Evolutionary conservation across 2,329 filamentous ascomycete genomes (phyloP).

Genomic region (Alternaria angustiovoidea): DNA sequence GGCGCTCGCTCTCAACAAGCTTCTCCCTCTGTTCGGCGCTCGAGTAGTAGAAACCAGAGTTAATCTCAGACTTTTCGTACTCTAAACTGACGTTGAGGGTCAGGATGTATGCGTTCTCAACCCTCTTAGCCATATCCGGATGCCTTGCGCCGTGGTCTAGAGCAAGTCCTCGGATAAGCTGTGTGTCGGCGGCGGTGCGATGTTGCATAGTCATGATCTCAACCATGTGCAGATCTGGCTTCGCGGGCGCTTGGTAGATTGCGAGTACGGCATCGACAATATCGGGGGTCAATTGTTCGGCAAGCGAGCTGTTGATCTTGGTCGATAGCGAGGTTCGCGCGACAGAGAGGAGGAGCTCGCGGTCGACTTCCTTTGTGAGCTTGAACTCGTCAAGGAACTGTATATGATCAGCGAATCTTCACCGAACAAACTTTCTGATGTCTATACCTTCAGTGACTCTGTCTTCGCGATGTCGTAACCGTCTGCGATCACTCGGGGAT

Average conservation of each 20-base stretch:
- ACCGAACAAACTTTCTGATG: not conserved
- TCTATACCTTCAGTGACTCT: conserved; percentile 80
- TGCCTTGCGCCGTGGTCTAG: conserved; percentile 95
- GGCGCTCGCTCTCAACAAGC: conserved; percentile 94
- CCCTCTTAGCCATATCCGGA: conserved; percentile 96
- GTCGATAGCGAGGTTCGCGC: conserved; percentile 94
- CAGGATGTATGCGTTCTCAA: conserved; percentile 94
- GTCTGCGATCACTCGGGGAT: conserved; percentile 95
- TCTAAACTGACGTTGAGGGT: conserved; percentile 96
- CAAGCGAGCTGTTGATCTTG: conserved; percentile 89
- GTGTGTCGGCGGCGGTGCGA: conserved; percentile 92
- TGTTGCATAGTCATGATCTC: conserved; percentile 99
- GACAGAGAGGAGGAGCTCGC: conserved; percentile 91
- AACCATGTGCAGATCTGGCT: conserved; percentile 98
- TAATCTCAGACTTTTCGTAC: conserved; percentile 99
- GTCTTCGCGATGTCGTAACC: conserved; percentile 97
- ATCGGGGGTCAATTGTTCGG: conserved; percentile 88
- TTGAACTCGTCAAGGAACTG: conserved; percentile 96
- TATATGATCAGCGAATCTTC: conserved; percentile 13
- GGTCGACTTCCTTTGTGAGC: conserved; percentile 84
- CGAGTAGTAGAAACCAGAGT: conserved; percentile 98
- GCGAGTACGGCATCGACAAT: conserved; percentile 96
- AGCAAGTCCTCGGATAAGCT: conserved; percentile 90
- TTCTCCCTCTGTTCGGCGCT: conserved; percentile 97
- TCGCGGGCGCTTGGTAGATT: conserved; percentile 87